Evolutionary conservation across 2,329 filamentous ascomycete genomes (phyloP).

Genomic region (Ceratocystis lukuohia): DNA sequence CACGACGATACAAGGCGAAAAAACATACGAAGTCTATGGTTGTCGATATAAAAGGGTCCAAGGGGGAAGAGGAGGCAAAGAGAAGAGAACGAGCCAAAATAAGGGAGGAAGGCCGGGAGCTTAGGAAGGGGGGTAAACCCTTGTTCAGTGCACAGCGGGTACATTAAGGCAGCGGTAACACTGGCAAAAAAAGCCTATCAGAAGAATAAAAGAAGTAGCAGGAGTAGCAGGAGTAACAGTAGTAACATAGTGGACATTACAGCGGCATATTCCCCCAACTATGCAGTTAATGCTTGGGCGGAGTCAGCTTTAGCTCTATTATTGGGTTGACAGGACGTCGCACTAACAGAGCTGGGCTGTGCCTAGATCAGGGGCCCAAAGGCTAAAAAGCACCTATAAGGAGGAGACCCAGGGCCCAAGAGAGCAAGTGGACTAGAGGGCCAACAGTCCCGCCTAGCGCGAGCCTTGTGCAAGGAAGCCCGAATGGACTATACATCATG

Average conservation of each 20-base stretch:
- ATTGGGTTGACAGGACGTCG: background rate
- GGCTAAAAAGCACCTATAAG: background rate
- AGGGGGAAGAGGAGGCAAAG: background rate
- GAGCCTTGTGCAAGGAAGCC: no score
- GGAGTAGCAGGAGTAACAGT: background rate
- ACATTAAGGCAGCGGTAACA: background rate
- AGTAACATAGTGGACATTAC: background rate
- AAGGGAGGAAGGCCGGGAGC: background rate
- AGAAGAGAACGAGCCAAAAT: background rate
- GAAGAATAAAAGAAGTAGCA: no score
- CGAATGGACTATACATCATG: no score
- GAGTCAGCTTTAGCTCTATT: no score
- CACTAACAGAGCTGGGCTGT: background rate
- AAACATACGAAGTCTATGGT: background rate
- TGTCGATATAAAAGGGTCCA: background rate
- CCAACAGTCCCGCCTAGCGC: background rate
- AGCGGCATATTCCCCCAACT: background rate
- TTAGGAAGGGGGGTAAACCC: background rate
- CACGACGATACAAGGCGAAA: background rate
- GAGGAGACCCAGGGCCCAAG: background rate
- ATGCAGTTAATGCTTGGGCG: background rate
- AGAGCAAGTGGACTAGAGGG: background rate
- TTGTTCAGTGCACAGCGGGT: background rate
- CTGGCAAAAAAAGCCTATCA: no score
- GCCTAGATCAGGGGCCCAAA: constrained; percentile 2